These are phyloP conservation scores for Trypanosoma grayi DNA, from an alignment of 208 protist genomes.

Conservation along the genomic window DNA sequence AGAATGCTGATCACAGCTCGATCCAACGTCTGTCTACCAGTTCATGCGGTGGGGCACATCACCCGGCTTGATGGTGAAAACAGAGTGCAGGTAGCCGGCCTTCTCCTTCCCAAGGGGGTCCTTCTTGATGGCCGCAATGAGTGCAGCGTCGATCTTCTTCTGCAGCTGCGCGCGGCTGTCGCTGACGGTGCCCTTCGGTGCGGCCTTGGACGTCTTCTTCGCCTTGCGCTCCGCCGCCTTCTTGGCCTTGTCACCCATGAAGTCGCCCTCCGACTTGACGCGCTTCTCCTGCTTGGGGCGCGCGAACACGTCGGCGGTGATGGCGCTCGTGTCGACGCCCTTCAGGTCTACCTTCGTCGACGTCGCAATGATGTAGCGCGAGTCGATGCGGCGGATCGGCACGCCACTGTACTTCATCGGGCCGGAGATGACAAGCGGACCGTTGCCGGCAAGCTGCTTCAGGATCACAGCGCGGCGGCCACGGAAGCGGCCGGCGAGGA, in stretches of 20 bases:
- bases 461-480: conserved; percentile 98
- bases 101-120: conserved; percentile 67
- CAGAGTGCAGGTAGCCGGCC: conserved; percentile 79
- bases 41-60: conserved; percentile 84
- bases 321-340: conserved; percentile 69
- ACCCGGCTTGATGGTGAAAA: conserved; percentile 83
- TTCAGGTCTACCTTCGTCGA: conserved; percentile 96
- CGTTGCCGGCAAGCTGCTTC: conserved; percentile 95
- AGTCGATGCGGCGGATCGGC: conserved; percentile 97
- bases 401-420: conserved; percentile 97
- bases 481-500: conserved; percentile 96
- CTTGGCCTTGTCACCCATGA: conserved; percentile 85
- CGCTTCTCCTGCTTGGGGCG: conserved; percentile 75
- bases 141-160: conserved; percentile 74
- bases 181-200: conserved; percentile 47
- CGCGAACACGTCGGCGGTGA: conserved; percentile 67
- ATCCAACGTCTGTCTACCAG: conserved; percentile 46
- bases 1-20: conserved; percentile 23
- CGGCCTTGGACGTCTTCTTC: conserved; percentile 72
- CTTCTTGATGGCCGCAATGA: conserved; percentile 77
- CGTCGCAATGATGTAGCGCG: conserved; percentile 98
- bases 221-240: conserved; percentile 61
- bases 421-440: conserved; percentile 96
- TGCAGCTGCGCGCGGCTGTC: conserved; percentile 69
- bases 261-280: conserved; percentile 77